Conservation (phyloP, 345 rosid species). For the Salix viminalis region DNA sequence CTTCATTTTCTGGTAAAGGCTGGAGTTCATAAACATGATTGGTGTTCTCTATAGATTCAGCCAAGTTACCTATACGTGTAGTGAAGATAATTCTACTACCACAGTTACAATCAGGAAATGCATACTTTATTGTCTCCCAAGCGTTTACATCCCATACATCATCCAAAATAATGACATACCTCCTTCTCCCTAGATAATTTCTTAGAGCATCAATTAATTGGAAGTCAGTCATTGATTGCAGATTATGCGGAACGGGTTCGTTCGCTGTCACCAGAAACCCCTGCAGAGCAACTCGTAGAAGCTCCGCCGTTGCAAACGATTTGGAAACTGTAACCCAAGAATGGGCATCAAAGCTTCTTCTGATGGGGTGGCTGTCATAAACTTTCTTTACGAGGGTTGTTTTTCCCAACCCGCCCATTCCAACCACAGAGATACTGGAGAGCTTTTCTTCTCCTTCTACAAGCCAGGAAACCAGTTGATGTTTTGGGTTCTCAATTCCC, state of each 20-base stretch:
- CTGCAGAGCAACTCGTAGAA: background rate
- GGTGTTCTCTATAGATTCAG: background rate
- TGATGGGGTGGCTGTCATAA: constrained; percentile 3
- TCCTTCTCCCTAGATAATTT: background rate
- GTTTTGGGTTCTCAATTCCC: constrained; percentile 11
- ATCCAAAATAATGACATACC: constrained; percentile 13
- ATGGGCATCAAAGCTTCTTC: background rate
- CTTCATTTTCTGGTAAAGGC: background rate
- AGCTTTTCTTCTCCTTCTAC: constrained; percentile 6
- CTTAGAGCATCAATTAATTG: constrained; percentile 1
- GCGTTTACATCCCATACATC: constrained; percentile 6
- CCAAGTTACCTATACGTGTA: background rate
- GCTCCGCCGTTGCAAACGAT: background rate
- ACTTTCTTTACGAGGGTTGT: constrained; percentile 12
- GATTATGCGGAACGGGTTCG: background rate
- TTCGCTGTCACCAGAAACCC: background rate
- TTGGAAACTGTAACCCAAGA: constrained; percentile 13
- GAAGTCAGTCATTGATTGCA: background rate
- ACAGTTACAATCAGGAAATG: background rate
- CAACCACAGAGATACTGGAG: background rate
- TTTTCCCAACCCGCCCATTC: constrained; percentile 8
- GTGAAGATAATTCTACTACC: constrained; percentile 9
- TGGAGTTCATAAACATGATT: constrained; percentile 1
- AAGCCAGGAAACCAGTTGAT: background rate
- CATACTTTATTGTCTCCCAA: constrained; percentile 5